Evolutionary conservation across 495 filamentous ascomycete species (phyloP).

Genomic region (Rhypophila decipiens): DNA sequence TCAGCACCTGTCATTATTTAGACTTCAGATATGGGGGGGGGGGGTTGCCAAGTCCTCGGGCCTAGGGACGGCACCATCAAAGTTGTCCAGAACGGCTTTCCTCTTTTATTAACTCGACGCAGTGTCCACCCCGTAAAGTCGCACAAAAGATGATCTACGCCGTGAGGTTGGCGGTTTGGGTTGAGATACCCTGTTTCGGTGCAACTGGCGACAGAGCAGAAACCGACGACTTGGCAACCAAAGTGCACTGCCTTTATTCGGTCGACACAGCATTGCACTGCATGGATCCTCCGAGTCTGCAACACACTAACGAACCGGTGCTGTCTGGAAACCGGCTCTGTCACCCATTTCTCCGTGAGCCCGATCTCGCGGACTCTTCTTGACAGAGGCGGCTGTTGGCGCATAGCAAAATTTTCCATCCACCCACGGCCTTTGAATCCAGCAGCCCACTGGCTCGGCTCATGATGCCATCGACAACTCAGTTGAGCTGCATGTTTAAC

Average conservation of each 20-base stretch:
- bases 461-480: constrained; percentile 10
- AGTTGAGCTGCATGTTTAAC: constrained; percentile 10
- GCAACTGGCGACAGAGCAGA: constrained; percentile 1
- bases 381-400: neutral
- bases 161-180: neutral
- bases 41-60: constrained; percentile 17
- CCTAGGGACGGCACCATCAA: neutral
- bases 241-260: neutral
- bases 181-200: neutral
- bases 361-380: neutral
- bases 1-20: neutral
- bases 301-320: neutral
- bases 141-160: neutral
- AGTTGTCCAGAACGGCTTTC: constrained; percentile 1
- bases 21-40: too few species aligned
- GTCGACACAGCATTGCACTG: too few species aligned
- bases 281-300: too few species aligned
- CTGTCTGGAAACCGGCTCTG: neutral
- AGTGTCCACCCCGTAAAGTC: constrained; percentile 4
- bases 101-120: neutral
- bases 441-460: neutral
- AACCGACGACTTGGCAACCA: neutral
- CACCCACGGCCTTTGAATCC: neutral
- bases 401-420: constrained; percentile 14
- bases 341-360: neutral